These are phyloP conservation scores for Funneliformis mosseae DNA, from an alignment of 192 early-diverging fungal genomes.

Conservation along the genomic window DNA sequence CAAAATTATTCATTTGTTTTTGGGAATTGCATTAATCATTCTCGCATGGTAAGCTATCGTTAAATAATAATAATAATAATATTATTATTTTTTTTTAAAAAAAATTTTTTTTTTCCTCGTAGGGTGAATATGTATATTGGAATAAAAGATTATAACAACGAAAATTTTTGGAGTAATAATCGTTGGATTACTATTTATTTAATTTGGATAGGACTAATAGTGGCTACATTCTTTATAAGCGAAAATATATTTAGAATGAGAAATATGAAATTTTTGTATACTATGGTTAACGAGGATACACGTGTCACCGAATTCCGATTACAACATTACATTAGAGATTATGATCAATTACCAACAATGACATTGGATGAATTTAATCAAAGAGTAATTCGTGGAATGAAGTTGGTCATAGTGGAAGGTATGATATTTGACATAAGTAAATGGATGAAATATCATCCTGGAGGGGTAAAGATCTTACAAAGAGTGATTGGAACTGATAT, in stretches of 20 bases:
- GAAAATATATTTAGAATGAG: neutral
- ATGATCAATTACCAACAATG: neutral
- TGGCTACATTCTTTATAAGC: neutral
- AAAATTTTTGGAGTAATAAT: neutral
- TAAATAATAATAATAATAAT: too few relatives aligned
- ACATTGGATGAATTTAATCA: conserved; percentile 1
- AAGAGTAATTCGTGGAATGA: neutral
- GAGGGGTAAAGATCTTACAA: conserved; percentile 26
- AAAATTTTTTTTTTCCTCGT: neutral
- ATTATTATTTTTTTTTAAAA: neutral
- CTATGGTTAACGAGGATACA: neutral
- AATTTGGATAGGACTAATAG: neutral
- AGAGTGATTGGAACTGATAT: conserved; percentile 31
- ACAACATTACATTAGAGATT: neutral
- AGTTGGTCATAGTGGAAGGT: conserved; percentile 10
- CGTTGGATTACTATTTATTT: neutral
- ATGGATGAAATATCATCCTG: conserved; percentile 30
- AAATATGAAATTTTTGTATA: neutral
- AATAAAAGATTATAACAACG: neutral
- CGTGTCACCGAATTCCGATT: neutral
- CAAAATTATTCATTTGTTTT: conserved; percentile 12
- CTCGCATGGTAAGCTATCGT: conserved; percentile 8
- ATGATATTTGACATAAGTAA: conserved; percentile 28
- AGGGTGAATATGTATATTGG: neutral
- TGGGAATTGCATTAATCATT: conserved; percentile 6